A percentile compares a stretch with the other conserved stretches of the same genome.
Evolutionary conservation across 257 asterid species (phyloP).

Genomic region (Jaltomata sinuosa): DNA sequence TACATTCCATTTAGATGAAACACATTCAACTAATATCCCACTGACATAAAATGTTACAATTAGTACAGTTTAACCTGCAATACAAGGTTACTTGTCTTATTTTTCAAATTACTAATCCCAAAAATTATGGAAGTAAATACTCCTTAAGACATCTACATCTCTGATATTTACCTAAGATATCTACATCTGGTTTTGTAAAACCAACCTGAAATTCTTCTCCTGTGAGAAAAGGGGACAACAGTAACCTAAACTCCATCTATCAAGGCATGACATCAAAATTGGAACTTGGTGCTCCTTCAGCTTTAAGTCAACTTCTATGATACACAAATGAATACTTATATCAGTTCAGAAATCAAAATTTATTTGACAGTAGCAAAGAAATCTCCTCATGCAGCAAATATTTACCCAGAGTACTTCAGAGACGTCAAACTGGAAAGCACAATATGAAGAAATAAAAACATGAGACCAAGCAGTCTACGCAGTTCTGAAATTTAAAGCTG

Average conservation of each 20-base stretch:
- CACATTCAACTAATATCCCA: background rate
- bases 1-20: background rate
- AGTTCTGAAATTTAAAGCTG: background rate
- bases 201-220: background rate
- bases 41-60: background rate
- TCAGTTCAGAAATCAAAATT: background rate
- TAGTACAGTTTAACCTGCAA: background rate
- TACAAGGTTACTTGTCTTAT: background rate
- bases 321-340: background rate
- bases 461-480: background rate
- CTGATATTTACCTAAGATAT: background rate
- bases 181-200: background rate
- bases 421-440: background rate
- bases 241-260: background rate
- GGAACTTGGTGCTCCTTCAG: background rate
- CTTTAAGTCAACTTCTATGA: background rate
- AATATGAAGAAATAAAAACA: background rate
- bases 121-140: background rate
- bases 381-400: background rate
- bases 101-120: background rate
- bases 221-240: background rate
- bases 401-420: background rate
- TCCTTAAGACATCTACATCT: background rate
- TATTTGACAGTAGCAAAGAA: background rate
- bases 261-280: background rate